Evolutionary conservation across 2,329 filamentous ascomycete genomes (phyloP), one percentile per base, ranked within the genome.

Genomic region (Aplosporella prunicola): DNA sequence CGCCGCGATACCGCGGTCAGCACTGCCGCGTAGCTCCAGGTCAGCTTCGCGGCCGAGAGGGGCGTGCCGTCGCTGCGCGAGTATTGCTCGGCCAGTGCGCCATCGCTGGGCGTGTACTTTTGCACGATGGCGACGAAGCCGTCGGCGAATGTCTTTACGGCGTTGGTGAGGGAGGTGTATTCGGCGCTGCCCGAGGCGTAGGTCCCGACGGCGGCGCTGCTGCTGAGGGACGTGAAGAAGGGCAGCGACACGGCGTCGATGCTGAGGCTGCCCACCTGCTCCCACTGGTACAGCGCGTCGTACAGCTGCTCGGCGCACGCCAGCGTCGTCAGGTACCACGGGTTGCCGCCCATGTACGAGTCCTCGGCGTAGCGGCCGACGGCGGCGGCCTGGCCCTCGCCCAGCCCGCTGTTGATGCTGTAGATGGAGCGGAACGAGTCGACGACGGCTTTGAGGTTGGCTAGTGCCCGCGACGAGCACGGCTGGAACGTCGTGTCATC

Each of bases 11-110:
- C 13, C 26, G 38, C 27, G 5, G 38, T 40, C 16, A 66, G 40
- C 43, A 66, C 63, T 1, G 60, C 58, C 4, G 60, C 62, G 46
- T 66, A 66, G 40, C 60, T 63, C 63, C 64, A 66, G 3, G 63
- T 66, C 47, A 66, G 44, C 47, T 67, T 61, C 11, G 45, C 43
- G 16, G 63, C 63, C 1, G 62, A 62, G 3, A 52, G 47, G 51
- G 61, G 56, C 27, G 46, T 58, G 11, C 64, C 64, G 8, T 51
- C 62, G 10, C 45, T 47, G 5, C 52, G 46, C 43, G 63, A 58
- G 36, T 65, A 65, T 40, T 66, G 62, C 52, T 67, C 64, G 40
- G 60, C 60, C 50, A 67, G 51, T 7, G 48, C 46, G 3, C 64
- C 64, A 16, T 60, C 53, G 0, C 39, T 42, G 38, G 56, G 56